Evolutionary conservation across 1,139 yeast genomes (phyloP).

Genomic region (Hemisphaericaspora xylofermentans): DNA sequence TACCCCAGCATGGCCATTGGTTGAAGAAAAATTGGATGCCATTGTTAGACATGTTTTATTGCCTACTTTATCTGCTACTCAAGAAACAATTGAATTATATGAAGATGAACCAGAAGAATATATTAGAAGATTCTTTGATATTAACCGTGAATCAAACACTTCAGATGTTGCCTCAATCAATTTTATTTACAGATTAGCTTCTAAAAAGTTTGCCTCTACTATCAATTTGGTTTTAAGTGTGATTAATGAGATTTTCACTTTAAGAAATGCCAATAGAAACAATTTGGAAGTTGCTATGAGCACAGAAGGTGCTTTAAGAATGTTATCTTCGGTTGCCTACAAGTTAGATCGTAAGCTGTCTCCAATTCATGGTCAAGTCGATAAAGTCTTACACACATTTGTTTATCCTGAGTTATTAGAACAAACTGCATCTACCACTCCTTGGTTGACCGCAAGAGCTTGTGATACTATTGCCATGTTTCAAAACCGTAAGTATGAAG

Average conservation of each 20-base stretch:
- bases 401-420: conserved; percentile 47
- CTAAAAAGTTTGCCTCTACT: conserved; percentile 49
- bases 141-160: conserved; percentile 68
- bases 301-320: conserved; percentile 52
- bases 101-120: conserved; percentile 77
- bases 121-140: conserved; percentile 65
- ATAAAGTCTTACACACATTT: conserved; percentile 42
- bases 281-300: conserved; percentile 36
- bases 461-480: conserved; percentile 55
- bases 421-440: conserved; percentile 29
- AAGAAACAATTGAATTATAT: conserved; percentile 57
- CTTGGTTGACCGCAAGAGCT: conserved; percentile 56
- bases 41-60: conserved; percentile 59
- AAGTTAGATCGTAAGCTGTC: conserved; percentile 39
- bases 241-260: conserved; percentile 51
- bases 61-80: conserved; percentile 59
- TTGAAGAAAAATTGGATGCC: conserved; percentile 57
- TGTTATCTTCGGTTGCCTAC: conserved; percentile 46
- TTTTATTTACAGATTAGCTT: conserved; percentile 55
- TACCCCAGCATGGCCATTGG: conserved; percentile 53
- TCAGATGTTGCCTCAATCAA: conserved; percentile 83
- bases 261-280: conserved; percentile 33
- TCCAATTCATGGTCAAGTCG: conserved; percentile 48
- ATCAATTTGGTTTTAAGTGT: conserved; percentile 42
- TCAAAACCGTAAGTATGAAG: conserved; percentile 36